phyloP scores from a whole-genome alignment of 2,329 filamentous ascomycete genomes.

The Phialemonium atrogriseum region DNA sequence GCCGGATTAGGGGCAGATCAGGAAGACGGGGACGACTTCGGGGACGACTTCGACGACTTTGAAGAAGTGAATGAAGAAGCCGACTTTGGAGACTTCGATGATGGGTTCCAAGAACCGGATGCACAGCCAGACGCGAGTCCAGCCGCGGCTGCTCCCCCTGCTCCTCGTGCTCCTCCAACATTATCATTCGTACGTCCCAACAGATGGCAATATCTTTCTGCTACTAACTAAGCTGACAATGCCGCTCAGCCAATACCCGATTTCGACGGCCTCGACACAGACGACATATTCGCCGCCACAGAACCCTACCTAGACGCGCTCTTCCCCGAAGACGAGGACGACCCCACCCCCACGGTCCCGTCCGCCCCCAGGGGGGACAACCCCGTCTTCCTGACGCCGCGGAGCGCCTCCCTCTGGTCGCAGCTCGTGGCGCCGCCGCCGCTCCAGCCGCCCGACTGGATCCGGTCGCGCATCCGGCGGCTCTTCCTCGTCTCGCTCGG shows the following conservation, averaged over 20 bases:
- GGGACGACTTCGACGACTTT: constrained; percentile 55
- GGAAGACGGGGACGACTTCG: constrained; percentile 39
- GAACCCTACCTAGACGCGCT: constrained; percentile 60
- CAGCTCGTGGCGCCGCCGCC: constrained; percentile 93
- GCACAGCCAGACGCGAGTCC: constrained; percentile 18
- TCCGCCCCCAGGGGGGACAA: constrained; percentile 41
- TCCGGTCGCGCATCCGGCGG: constrained; percentile 86
- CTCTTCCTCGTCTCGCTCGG: constrained; percentile 93
- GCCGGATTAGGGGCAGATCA: constrained; percentile 14
- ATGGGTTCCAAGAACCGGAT: constrained; percentile 56
- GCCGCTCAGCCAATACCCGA: constrained; percentile 54
- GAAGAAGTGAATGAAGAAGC: constrained; percentile 47
- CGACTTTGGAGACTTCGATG: constrained; percentile 65
- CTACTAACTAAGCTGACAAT: constrained; percentile 14
- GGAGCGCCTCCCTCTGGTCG: constrained; percentile 88
- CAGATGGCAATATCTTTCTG: neutral
- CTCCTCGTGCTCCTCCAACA: constrained; percentile 20
- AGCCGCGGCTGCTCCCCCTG: constrained; percentile 11
- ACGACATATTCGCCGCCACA: constrained; percentile 52
- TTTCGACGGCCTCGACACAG: constrained; percentile 51
- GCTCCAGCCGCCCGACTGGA: constrained; percentile 94
- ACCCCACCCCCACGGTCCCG: constrained; percentile 37
- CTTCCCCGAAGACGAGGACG: constrained; percentile 51
- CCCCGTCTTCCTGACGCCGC: constrained; percentile 72
- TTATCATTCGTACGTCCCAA: constrained; percentile 19